Percentiles rank a stretch among this genome's conserved stretches.
phyloP scores from a whole-genome alignment of 2,329 filamentous ascomycete species.

The Colletotrichum lentis region DNA sequence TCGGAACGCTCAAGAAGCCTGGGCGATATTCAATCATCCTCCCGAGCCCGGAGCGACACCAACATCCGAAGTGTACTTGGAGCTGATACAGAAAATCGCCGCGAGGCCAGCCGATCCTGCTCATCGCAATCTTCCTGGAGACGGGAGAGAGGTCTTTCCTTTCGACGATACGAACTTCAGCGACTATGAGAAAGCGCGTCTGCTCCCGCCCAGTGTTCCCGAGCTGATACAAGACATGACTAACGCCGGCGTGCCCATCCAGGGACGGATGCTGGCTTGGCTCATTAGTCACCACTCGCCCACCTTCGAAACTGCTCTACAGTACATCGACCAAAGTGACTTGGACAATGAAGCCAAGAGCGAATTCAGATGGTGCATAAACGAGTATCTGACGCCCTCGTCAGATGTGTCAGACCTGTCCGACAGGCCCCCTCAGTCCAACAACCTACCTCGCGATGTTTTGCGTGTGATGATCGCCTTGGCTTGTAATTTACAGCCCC shows the following conservation, averaged over 20 bases:
- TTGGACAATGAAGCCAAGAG: constrained; percentile 12
- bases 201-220: constrained; percentile 65
- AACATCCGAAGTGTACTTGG: constrained; percentile 59
- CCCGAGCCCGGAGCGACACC: constrained; percentile 48
- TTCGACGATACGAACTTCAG: constrained; percentile 60
- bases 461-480: constrained; percentile 33
- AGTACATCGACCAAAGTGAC: constrained; percentile 43
- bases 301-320: constrained; percentile 39
- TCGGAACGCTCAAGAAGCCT: constrained; percentile 68
- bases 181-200: constrained; percentile 70
- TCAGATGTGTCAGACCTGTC: not conserved
- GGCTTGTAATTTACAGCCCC: constrained; percentile 31
- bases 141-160: constrained; percentile 47
- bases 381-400: not conserved
- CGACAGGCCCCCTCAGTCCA: not conserved
- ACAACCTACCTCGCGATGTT: constrained; percentile 45
- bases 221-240: constrained; percentile 69
- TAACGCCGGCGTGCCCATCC: constrained; percentile 52
- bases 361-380: not conserved
- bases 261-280: constrained; percentile 24
- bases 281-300: constrained; percentile 27
- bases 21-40: constrained; percentile 58
- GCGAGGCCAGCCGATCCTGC: constrained; percentile 44
- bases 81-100: constrained; percentile 68
- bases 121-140: constrained; percentile 39